Conservation (phyloP, 805 yeast genomes). For the Saccharomycopsis lassenensis region DNA sequence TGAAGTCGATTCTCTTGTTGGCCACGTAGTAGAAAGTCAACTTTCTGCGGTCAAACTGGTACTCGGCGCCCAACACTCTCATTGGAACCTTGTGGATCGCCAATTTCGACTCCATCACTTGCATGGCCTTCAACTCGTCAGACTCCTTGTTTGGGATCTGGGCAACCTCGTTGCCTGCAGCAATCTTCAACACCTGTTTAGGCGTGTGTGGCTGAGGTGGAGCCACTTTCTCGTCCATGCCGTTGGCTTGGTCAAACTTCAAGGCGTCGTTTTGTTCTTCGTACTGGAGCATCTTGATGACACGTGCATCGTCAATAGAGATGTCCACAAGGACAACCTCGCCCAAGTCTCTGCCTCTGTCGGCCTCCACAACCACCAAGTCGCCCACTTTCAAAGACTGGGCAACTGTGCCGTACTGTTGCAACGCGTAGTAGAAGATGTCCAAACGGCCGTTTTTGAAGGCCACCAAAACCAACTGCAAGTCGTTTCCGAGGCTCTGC, state of each 20-base stretch:
- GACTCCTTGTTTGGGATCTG: slow-evolving; percentile 46
- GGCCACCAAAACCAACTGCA: slow-evolving; percentile 47
- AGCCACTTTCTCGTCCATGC: slow-evolving; percentile 11
- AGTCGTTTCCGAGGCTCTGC: slow-evolving; percentile 7
- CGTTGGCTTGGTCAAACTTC: slow-evolving; percentile 19
- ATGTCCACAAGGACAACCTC: slow-evolving; percentile 48
- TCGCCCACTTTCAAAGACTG: slow-evolving; percentile 39
- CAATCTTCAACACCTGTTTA: slow-evolving; percentile 53
- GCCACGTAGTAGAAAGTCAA: slow-evolving; percentile 64
- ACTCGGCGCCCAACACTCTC: slow-evolving; percentile 68
- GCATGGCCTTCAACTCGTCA: slow-evolving; percentile 62
- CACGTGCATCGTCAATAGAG: slow-evolving; percentile 54
- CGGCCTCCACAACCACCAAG: slow-evolving; percentile 75
- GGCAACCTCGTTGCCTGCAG: slow-evolving; percentile 48
- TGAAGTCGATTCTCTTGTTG: slow-evolving; percentile 58
- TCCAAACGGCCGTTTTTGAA: slow-evolving; percentile 76
- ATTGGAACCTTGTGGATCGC: slow-evolving; percentile 38
- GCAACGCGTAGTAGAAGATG: slow-evolving; percentile 45
- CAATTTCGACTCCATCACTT: slow-evolving; percentile 48
- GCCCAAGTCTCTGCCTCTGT: slow-evolving; percentile 71
- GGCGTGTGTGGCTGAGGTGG: slow-evolving; percentile 50
- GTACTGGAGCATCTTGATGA: slow-evolving; percentile 52
- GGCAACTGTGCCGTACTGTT: slow-evolving; percentile 28
- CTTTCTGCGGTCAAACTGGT: slow-evolving; percentile 77
- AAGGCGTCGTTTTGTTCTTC: slow-evolving; percentile 64